Base-by-base conservation (phyloP, 2,329 filamentous ascomycete species). In the Pseudogymnoascus verrucosus region DNA sequence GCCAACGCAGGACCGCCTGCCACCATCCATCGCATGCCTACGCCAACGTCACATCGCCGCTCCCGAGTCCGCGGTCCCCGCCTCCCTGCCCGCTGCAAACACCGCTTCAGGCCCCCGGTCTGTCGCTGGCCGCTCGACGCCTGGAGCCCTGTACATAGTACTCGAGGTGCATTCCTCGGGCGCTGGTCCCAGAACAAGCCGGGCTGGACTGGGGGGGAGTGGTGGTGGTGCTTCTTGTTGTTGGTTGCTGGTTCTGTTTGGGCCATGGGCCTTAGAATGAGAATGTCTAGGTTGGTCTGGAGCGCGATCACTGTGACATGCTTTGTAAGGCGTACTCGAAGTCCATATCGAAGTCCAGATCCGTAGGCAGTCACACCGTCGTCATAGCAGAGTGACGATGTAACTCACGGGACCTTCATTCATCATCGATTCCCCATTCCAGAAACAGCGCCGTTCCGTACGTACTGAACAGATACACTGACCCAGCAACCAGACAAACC, bases 321-420 rank as follows among this genome's bases (percentile, higher is more conserved):
- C 21, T 51, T 5, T 51, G 26, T 26, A 28, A 28, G 23, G 23
- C 12, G 21, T 28, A n/a, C 23, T 51, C 12, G 12, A 12, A 51
- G 44, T 51, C 44, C 23, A 51, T 28, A 28, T 51, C 44, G 23
- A 10, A 28, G 44, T 51, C 44, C 44, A 51, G 44, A 51, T n/a
- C 44, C 7, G 14, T 28, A 28, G 6, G 14, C 5, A 51, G 44
- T 51, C 44, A 10, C 44, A 51, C 23, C 44, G 44, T 28, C 44
- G 44, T 51, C 44, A 51, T 51, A 28, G 44, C 6, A 51, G 44
- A 51, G 23, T 14, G 44, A 5, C 44, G 44, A 51, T 51, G 44
- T 51, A 51, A 51, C 44, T 51, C 44, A 51, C 44, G 44, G 44
- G 44, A 26, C 44, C 21, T 51, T 51, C 44, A 28, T 51, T 51